Percentiles rank a stretch among this genome's conserved stretches.
phyloP scores from a whole-genome alignment of 352 stramenopile species.

The Phytophthora uliginosa region DNA sequence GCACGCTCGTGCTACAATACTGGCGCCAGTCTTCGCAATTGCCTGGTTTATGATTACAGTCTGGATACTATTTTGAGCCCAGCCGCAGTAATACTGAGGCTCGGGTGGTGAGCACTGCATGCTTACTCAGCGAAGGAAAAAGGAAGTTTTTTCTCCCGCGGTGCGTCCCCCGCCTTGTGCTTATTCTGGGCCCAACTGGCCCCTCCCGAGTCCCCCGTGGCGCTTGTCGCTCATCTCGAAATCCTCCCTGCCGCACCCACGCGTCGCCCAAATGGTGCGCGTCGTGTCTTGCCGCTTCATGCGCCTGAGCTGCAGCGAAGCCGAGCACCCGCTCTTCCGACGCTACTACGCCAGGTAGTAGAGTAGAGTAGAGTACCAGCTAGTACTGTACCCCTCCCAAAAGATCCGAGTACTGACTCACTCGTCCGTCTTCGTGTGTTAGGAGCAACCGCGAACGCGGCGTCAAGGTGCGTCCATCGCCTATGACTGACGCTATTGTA shows the following conservation, averaged over 20 bases:
- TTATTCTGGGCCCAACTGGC: constrained; percentile 3
- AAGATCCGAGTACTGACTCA: neutral
- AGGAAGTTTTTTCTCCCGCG: constrained; percentile 6
- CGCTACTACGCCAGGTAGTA: constrained; percentile 36
- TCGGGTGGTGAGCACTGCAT: neutral
- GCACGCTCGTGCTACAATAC: neutral
- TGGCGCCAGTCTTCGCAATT: neutral
- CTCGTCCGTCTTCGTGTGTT: neutral
- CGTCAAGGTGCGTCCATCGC: constrained; percentile 23
- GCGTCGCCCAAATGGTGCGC: constrained; percentile 12
- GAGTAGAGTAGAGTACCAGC: no score
- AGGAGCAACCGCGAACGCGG: constrained; percentile 33
- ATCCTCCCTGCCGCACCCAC: neutral
- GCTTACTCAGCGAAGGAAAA: neutral
- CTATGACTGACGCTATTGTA: neutral
- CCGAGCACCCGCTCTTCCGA: constrained; percentile 41
- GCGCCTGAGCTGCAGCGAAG: constrained; percentile 33
- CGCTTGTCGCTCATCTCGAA: neutral
- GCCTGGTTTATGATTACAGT: neutral
- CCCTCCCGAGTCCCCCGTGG: neutral
- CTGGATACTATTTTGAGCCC: constrained; percentile 2
- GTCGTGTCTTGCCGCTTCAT: constrained; percentile 28
- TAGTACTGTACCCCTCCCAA: no score
- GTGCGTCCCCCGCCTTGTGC: neutral
- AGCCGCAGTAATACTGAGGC: neutral